Base-by-base conservation (phyloP, 2,329 filamentous ascomycete species). In the Penicillium sp. region DNA sequence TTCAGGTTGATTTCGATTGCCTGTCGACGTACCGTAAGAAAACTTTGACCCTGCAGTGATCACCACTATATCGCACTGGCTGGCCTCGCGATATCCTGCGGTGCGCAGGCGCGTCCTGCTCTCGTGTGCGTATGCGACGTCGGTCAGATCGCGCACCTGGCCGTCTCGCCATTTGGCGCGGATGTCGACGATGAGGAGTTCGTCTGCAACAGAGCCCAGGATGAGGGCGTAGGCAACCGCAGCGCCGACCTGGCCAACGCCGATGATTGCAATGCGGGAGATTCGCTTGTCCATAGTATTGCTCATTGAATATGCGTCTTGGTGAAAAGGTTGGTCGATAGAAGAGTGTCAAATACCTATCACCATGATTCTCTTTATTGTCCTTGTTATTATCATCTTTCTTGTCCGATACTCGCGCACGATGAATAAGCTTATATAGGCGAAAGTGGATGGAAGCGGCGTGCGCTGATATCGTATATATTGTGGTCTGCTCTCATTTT, bases 31-130 rank as follows among this genome's bases (percentile, higher is more conserved):
- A 66, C 71, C 68, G 49, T 63, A 56, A 53, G 71, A 51, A 61
- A 76, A 72, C 57, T 74, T 79, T n/a, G 76, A 75, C 32, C 77
- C 78, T 0, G 77, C 76, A 0, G 76, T 78, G 43, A 80, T 73
- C 40, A 81, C 70, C 5, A 80, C 69, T 28, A 81, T 73, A 55
- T 80, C 76, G 39, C 74, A 74, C 57, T 77, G 73, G n/a, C 72
- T 68, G 1, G 76, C 76, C 53, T 80, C 77, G 24, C 64, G 64
- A 44, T 72, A 67, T 18, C 66, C 70, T 13, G 71, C 77, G 1
- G 69, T 68, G 27, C 71, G 68, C 4, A 78, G 70, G 32, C 66
- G 69, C 4, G 72, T 75, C 18, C 63, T 62, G 35, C 67, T 71
- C 27, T 70, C 68, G 13, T 66, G 47, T 25, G 32, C 42, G 33